These are phyloP conservation scores for Yamadazyma pseudoaaseri DNA, from an alignment of 1,139 yeast genomes.

Conservation along the genomic window DNA sequence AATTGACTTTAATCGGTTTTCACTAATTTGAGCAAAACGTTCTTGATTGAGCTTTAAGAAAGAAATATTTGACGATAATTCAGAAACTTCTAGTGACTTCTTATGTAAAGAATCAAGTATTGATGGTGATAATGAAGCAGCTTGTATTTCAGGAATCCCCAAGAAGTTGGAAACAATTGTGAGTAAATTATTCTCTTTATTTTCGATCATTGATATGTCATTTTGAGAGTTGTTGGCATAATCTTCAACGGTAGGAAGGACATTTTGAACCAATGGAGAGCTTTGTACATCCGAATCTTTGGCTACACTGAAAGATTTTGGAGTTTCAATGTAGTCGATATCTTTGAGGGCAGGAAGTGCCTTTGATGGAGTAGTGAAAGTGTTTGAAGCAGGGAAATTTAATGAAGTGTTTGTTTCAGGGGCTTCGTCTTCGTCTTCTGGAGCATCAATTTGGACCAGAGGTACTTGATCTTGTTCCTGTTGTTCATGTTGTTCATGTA, in stretches of 20 bases:
- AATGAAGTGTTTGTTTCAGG: constrained; percentile 1
- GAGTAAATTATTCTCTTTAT: constrained; percentile 6
- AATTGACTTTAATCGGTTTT: constrained; percentile 20
- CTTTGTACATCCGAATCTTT: constrained; percentile 24
- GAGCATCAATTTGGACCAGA: neutral
- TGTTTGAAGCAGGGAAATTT: constrained; percentile 13
- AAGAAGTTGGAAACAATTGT: constrained; percentile 29
- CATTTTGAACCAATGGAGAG: constrained; percentile 21
- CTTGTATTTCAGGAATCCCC: constrained; percentile 24
- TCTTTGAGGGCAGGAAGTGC: constrained; percentile 45
- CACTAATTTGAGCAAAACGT: constrained; percentile 42
- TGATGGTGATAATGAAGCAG: constrained; percentile 19
- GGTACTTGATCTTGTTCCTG: neutral
- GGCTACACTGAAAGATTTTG: constrained; percentile 43
- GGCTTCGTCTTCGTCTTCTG: neutral
- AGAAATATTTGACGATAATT: constrained; percentile 49
- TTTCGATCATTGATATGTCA: constrained; percentile 7
- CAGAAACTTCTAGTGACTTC: constrained; percentile 48
- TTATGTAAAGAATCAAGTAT: constrained; percentile 36
- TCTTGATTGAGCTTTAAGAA: constrained; percentile 54
- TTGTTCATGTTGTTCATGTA: neutral
- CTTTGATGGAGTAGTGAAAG: constrained; percentile 45
- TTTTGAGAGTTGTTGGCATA: constrained; percentile 6
- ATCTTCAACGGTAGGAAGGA: constrained; percentile 7
- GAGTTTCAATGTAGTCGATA: constrained; percentile 42